Percentiles rank a stretch among this genome's conserved stretches.
These are phyloP conservation scores for Amaranthus hypochondriacus DNA, from an alignment of 148 eudicot genomes.

Conservation along the genomic window DNA sequence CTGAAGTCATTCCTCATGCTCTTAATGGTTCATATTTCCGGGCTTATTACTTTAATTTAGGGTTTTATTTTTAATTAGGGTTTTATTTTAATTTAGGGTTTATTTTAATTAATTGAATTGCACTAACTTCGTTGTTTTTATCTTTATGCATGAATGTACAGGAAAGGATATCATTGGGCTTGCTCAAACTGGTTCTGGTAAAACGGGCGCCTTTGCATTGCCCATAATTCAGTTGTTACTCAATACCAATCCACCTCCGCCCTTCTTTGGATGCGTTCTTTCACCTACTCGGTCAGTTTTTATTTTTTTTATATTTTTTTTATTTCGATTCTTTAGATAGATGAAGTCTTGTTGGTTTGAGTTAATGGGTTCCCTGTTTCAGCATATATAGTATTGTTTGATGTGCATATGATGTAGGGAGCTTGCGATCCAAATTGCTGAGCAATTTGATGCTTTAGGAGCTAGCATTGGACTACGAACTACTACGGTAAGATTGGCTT, in stretches of 20 bases:
- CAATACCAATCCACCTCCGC: conserved; percentile 39
- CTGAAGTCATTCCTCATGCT: conserved; percentile 75
- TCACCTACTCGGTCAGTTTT: conserved; percentile 67
- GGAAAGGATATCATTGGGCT: conserved; percentile 92
- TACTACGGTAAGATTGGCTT: conserved; percentile 52
- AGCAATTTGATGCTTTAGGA: conserved; percentile 92
- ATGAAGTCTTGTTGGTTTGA: too few relatives aligned
- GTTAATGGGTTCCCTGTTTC: too few relatives aligned
- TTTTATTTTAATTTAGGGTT: too few relatives aligned
- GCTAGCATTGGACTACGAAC: conserved; percentile 70
- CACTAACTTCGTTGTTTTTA: not conserved
- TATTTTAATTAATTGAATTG: not conserved
- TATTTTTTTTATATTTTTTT: not conserved
- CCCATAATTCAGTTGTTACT: conserved; percentile 76
- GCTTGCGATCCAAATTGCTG: conserved; percentile 89
- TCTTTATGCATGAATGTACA: conserved; percentile 1
- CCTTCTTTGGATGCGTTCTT: conserved; percentile 79
- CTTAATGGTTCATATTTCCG: conserved; percentile 40
- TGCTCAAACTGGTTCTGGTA: conserved; percentile 96
- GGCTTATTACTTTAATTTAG: not conserved
- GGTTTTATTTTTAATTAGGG: too few relatives aligned
- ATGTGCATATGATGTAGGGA: conserved; percentile 39
- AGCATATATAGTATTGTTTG: too few relatives aligned
- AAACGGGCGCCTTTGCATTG: conserved; percentile 92
- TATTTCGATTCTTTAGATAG: too few relatives aligned